Conservation (phyloP, 2,329 filamentous ascomycete genomes). For the Fonsecaea erecta region DNA sequence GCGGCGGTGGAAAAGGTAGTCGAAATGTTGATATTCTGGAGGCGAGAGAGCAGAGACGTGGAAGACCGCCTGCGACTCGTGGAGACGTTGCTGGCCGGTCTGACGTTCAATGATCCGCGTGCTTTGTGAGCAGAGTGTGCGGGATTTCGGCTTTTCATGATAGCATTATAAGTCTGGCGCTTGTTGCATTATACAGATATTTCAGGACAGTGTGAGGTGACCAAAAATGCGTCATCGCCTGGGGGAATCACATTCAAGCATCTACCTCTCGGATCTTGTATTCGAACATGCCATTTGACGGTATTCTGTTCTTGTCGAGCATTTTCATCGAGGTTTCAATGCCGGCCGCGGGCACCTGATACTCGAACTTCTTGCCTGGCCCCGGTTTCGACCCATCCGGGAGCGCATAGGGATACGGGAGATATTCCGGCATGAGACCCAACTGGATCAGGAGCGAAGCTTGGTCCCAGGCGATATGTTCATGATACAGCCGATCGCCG, state of each 20-base stretch:
- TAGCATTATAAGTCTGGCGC: neutral
- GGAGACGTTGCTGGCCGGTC: constrained; percentile 24
- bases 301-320: constrained; percentile 53
- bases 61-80: constrained; percentile 38
- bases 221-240: constrained; percentile 1
- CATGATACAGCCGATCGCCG: constrained; percentile 70
- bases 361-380: constrained; percentile 58
- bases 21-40: constrained; percentile 40
- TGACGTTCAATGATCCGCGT: constrained; percentile 18
- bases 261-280: constrained; percentile 41
- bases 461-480: constrained; percentile 75
- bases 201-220: neutral
- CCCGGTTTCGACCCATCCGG: constrained; percentile 42
- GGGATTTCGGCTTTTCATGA: neutral
- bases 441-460: constrained; percentile 65
- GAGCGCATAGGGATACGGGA: constrained; percentile 64
- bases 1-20: constrained; percentile 38
- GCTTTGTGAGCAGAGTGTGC: neutral
- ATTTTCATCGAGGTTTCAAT: constrained; percentile 59
- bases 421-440: constrained; percentile 66
- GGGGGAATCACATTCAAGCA: constrained; percentile 6
- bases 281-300: constrained; percentile 63
- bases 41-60: constrained; percentile 39
- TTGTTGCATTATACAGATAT: neutral
- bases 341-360: constrained; percentile 65